Conservation (phyloP, 176 grass and related monocot genomes). For the Oryza brachyantha region DNA sequence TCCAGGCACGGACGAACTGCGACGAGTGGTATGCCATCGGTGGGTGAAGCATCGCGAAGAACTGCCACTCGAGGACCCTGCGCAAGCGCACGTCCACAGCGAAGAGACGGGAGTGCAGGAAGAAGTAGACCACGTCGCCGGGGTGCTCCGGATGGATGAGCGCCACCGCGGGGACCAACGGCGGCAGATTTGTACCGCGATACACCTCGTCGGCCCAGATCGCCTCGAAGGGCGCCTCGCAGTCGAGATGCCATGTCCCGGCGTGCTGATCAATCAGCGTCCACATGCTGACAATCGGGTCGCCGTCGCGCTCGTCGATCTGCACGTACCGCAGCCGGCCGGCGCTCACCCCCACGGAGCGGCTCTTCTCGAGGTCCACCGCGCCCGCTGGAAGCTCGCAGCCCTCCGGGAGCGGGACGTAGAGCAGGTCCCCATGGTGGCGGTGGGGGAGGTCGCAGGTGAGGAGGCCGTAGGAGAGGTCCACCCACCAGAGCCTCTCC, state of each 20-base stretch:
- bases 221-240: neutral
- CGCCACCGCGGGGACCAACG: neutral
- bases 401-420: neutral
- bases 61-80: neutral
- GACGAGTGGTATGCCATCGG: neutral
- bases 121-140: slow-evolving; percentile 18
- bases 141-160: neutral
- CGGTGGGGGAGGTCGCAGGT: neutral
- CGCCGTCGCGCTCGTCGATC: neutral
- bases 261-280: slow-evolving; percentile 1
- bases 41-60: neutral
- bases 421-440: neutral
- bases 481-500: slow-evolving; percentile 12
- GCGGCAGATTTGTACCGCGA: slow-evolving; percentile 1
- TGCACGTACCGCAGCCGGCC: slow-evolving; percentile 8
- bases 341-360: neutral
- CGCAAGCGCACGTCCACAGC: neutral
- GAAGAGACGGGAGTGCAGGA: neutral
- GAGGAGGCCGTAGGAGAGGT: slow-evolving; percentile 13
- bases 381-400: neutral
- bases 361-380: neutral
- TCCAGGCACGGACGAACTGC: neutral
- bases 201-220: slow-evolving; percentile 1
- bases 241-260: neutral
- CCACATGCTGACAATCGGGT: neutral